phyloP scores from a whole-genome alignment of 2,329 filamentous ascomycete species.

The Rhinocladiella similis region DNA sequence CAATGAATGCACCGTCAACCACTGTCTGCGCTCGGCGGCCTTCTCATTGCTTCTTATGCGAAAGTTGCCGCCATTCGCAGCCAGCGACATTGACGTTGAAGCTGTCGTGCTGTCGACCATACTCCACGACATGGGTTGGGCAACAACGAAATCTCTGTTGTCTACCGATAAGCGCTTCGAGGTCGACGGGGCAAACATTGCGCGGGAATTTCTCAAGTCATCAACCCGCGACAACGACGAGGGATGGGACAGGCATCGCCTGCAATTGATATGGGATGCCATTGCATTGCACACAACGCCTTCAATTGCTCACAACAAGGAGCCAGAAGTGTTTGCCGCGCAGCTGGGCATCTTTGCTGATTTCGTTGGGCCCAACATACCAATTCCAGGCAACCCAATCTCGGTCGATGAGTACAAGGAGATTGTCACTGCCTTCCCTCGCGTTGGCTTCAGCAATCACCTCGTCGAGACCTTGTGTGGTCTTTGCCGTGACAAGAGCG shows the following conservation, averaged over 20 bases:
- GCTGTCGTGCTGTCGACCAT: slow-evolving; percentile 15
- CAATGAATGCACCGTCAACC: slow-evolving; percentile 19
- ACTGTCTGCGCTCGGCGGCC: slow-evolving; percentile 16
- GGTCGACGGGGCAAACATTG: slow-evolving; percentile 51
- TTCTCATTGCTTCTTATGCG: slow-evolving; percentile 44
- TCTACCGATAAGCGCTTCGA: slow-evolving; percentile 52
- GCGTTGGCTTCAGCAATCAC: slow-evolving; percentile 36
- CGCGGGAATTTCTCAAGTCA: slow-evolving; percentile 38
- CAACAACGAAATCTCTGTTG: slow-evolving; percentile 36
- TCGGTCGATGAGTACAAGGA: slow-evolving; percentile 36
- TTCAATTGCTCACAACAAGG: slow-evolving; percentile 28
- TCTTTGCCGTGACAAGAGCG: slow-evolving; percentile 39
- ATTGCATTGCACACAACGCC: slow-evolving; percentile 43
- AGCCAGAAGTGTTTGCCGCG: slow-evolving; percentile 26
- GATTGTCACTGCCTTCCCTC: slow-evolving; percentile 35
- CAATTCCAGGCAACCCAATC: slow-evolving; percentile 22
- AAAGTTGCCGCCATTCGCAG: slow-evolving; percentile 15
- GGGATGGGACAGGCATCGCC: slow-evolving; percentile 41
- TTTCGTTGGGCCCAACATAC: slow-evolving; percentile 26
- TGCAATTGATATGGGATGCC: slow-evolving; percentile 52
- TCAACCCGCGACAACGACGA: slow-evolving; percentile 7
- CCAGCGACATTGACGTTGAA: slow-evolving; percentile 31
- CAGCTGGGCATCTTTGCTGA: slow-evolving; percentile 24
- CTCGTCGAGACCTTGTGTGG: slow-evolving; percentile 36
- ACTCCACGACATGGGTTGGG: slow-evolving; percentile 40